Conservation (phyloP, 139 green algal species). For the Coelastrella sp. region DNA sequence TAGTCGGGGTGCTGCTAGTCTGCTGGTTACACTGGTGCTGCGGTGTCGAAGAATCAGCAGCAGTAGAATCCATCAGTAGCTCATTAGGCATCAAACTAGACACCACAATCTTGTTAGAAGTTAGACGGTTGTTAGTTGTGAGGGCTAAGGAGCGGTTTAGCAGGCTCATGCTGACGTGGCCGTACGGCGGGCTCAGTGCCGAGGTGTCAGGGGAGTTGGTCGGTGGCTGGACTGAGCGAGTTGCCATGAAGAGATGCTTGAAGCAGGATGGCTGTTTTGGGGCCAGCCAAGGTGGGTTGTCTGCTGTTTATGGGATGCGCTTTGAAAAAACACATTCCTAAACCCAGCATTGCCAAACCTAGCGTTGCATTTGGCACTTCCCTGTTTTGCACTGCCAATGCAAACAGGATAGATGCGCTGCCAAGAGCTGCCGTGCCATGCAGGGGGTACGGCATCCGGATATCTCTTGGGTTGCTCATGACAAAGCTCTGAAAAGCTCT, state of each 20-base stretch:
- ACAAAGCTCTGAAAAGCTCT: no score
- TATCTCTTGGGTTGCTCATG: no score
- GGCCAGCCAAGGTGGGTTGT: constrained; percentile 24
- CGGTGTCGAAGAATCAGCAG: constrained; percentile 59
- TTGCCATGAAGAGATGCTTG: constrained; percentile 68
- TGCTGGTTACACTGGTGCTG: constrained; percentile 74
- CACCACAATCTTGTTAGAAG: constrained; percentile 53
- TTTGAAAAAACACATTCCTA: no score
- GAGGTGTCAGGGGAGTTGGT: constrained; percentile 80
- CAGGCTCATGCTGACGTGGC: constrained; percentile 73
- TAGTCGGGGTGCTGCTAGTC: constrained; percentile 66
- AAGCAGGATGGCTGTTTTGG: constrained; percentile 26
- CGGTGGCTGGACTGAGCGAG: constrained; percentile 74
- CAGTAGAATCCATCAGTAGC: constrained; percentile 31
- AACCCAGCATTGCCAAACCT: no score
- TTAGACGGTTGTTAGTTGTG: constrained; percentile 61
- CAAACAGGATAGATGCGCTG: no score
- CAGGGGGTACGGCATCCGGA: no score
- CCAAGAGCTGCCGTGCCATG: no score
- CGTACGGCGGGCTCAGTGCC: constrained; percentile 76
- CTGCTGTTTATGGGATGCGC: no score
- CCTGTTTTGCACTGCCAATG: no score
- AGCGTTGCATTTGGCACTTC: no score
- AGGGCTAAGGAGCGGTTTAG: constrained; percentile 59
- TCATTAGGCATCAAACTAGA: constrained; percentile 17